phyloP scores from a whole-genome alignment of 106 monocot genomes.

The Dendrobium officinale region DNA sequence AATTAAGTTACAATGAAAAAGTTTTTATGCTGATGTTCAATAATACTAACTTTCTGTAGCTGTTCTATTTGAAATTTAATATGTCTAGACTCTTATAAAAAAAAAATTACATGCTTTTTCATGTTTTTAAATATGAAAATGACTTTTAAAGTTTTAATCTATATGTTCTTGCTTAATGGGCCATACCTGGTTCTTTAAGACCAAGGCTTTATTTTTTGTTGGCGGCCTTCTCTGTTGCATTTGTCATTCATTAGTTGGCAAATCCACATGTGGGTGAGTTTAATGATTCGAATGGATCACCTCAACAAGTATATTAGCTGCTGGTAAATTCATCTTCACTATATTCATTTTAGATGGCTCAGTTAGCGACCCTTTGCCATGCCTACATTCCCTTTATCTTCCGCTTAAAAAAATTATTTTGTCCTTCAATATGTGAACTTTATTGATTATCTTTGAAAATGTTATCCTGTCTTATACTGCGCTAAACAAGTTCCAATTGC shows the following conservation, averaged over 20 bases:
- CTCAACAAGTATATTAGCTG: neutral
- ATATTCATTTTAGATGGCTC: neutral
- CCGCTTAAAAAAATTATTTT: neutral
- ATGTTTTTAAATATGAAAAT: neutral
- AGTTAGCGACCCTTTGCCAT: neutral
- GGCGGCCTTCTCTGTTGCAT: constrained; percentile 91
- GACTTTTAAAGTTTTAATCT: neutral
- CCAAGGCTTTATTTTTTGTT: constrained; percentile 18
- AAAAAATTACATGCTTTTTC: neutral
- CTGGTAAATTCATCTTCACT: neutral
- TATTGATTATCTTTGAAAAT: neutral
- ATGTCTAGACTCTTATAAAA: neutral
- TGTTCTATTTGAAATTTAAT: neutral
- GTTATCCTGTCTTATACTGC: neutral
- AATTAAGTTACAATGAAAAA: neutral
- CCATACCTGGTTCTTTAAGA: neutral
- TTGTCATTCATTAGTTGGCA: constrained; percentile 97
- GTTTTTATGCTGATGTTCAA: neutral
- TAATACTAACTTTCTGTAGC: neutral
- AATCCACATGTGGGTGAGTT: constrained; percentile 95
- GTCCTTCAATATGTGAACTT: neutral
- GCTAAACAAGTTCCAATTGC: neutral
- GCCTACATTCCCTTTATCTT: neutral
- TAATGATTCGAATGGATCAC: neutral
- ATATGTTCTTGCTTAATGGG: neutral